Evolutionary conservation across 2,329 filamentous ascomycete genomes (phyloP).

Genomic region (Trichoderma sp.): DNA sequence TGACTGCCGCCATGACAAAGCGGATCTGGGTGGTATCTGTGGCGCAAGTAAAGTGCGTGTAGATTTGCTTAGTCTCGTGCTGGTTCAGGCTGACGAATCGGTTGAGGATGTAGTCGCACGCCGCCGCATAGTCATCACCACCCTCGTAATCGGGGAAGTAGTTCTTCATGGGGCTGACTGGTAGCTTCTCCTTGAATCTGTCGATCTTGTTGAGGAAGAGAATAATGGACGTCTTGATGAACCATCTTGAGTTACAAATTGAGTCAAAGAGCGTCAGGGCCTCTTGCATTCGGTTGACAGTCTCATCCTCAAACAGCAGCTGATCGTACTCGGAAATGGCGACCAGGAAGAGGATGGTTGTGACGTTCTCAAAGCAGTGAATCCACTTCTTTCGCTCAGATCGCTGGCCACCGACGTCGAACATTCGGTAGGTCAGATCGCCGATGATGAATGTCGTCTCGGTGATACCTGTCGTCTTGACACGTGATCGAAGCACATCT

Average conservation of each 20-base stretch:
- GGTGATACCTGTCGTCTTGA: constrained; percentile 97
- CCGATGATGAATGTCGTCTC: constrained; percentile 96
- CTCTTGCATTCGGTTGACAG: constrained; percentile 92
- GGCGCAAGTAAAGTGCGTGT: constrained; percentile 98
- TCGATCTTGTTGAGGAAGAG: constrained; percentile 91
- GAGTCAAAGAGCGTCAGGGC: constrained; percentile 84
- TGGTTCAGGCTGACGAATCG: constrained; percentile 98
- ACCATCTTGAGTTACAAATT: constrained; percentile 87
- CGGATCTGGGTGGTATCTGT: constrained; percentile 98
- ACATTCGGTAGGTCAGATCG: constrained; percentile 94
- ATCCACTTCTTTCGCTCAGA: constrained; percentile 99
- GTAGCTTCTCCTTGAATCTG: constrained; percentile 83
- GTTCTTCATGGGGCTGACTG: constrained; percentile 80
- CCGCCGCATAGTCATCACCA: constrained; percentile 90
- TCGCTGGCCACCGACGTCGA: constrained; percentile 92
- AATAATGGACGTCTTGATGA: constrained; percentile 87
- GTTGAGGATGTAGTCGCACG: constrained; percentile 98
- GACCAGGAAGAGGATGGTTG: constrained; percentile 92
- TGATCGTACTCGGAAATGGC: constrained; percentile 98
- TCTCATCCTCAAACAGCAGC: constrained; percentile 93
- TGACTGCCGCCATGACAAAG: constrained; percentile 99
- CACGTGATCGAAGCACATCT: constrained; percentile 91
- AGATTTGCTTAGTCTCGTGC: constrained; percentile 99
- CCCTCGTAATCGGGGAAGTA: constrained; percentile 93
- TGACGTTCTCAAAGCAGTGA: constrained; percentile 98